Conservation (phyloP, 768 basidiomycete genomes). For the Podaxis mareebaensis region DNA sequence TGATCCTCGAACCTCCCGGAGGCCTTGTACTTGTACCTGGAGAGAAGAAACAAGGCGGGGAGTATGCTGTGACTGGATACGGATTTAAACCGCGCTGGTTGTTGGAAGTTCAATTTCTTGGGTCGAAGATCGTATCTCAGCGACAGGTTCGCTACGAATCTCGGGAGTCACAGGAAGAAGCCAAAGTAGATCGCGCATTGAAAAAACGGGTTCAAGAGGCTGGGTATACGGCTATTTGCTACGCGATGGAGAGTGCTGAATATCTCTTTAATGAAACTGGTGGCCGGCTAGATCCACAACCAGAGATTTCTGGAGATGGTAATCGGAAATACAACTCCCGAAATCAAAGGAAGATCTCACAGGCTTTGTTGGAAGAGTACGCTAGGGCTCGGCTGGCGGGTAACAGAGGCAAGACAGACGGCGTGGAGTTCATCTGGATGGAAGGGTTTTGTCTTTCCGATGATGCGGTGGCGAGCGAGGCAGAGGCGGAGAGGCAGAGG, state of each 20-base stretch:
- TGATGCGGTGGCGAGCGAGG: not conserved
- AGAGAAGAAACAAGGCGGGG: not conserved
- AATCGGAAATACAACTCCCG: not conserved
- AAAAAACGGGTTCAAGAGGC: not conserved
- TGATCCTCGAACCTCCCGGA: not conserved
- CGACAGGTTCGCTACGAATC: constrained; percentile 5
- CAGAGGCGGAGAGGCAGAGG: not conserved
- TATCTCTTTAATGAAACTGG: not conserved
- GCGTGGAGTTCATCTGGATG: constrained; percentile 5
- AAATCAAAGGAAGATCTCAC: not conserved
- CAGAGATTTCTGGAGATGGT: not conserved
- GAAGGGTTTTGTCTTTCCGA: constrained; percentile 6
- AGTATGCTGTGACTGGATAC: not conserved
- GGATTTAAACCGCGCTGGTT: not conserved
- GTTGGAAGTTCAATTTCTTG: constrained; percentile 9
- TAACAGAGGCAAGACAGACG: not conserved
- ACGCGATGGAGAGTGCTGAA: constrained; percentile 6
- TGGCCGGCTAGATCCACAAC: not conserved
- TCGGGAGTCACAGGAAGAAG: not conserved
- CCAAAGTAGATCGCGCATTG: not conserved
- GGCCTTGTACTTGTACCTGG: not conserved
- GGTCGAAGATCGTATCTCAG: not conserved
- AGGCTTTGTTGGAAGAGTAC: constrained; percentile 7
- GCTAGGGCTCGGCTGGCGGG: constrained; percentile 1
- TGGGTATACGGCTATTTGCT: constrained; percentile 10